Evolutionary conservation across 2,329 filamentous ascomycete genomes (phyloP).

Genomic region (Dendryphion nanum): DNA sequence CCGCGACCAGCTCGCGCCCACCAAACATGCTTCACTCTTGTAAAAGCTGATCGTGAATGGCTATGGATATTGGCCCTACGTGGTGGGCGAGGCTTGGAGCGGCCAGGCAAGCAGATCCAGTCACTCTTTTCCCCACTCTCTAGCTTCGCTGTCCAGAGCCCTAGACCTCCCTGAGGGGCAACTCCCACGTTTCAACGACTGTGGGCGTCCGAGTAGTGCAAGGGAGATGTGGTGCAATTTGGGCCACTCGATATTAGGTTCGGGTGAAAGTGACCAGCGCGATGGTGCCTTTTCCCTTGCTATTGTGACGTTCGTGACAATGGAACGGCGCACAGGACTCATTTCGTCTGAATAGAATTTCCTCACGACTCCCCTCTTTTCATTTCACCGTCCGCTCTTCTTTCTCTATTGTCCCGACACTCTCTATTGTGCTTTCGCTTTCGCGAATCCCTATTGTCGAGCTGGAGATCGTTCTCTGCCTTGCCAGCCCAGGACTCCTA

Average conservation of each 20-base stretch:
- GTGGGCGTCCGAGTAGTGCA: constrained; percentile 16
- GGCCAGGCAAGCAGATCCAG: constrained; percentile 17
- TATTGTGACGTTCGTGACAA: constrained; percentile 31
- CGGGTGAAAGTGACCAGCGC: constrained; percentile 24
- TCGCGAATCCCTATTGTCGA: constrained; percentile 39
- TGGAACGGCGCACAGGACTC: constrained; percentile 14
- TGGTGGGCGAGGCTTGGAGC: constrained; percentile 6
- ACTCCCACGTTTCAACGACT: constrained; percentile 28
- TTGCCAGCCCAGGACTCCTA: constrained; percentile 28
- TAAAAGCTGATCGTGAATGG: constrained; percentile 16
- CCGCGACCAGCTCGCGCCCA: constrained; percentile 23
- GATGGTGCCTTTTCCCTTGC: constrained; percentile 22
- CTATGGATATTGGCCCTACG: constrained; percentile 16
- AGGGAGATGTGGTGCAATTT: constrained; percentile 25
- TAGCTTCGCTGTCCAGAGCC: constrained; percentile 12
- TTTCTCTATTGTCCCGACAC: constrained; percentile 29
- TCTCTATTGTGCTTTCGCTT: not conserved
- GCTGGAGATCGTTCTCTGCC: constrained; percentile 31
- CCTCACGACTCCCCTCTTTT: constrained; percentile 20
- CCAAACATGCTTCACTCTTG: constrained; percentile 27
- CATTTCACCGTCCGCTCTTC: constrained; percentile 15
- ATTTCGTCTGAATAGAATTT: constrained; percentile 12
- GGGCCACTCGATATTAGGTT: constrained; percentile 30
- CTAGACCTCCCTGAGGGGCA: constrained; percentile 19
- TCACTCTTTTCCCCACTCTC: constrained; percentile 11